Evolutionary conservation across 164 flowering plant species (phyloP).

Genomic region (Dillenia suffruticosa): DNA sequence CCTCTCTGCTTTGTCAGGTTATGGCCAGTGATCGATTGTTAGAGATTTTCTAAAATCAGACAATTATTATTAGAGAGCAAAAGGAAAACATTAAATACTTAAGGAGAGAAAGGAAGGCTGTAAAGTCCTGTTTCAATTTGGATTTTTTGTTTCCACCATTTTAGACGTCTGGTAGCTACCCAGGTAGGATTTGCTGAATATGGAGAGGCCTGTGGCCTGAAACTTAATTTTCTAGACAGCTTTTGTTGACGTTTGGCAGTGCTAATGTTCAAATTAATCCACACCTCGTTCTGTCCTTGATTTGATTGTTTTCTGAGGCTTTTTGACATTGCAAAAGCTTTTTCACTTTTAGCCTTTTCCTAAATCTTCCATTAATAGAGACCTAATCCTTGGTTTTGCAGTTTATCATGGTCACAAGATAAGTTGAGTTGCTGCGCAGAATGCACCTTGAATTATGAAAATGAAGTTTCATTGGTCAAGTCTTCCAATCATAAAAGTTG

Average conservation of each 20-base stretch:
- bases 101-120: background rate
- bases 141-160: too few relatives aligned
- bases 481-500: constrained; percentile 34
- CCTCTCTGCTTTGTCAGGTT: constrained; percentile 27
- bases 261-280: too few relatives aligned
- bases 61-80: constrained; percentile 7
- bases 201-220: too few relatives aligned
- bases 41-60: constrained; percentile 1
- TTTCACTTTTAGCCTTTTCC: constrained; percentile 4
- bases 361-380: constrained; percentile 7
- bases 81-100: background rate
- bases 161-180: too few relatives aligned
- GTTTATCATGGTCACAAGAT: constrained; percentile 15
- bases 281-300: too few relatives aligned
- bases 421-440: constrained; percentile 63
- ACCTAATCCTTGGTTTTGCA: too few relatives aligned
- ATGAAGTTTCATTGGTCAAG: constrained; percentile 47
- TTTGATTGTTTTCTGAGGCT: too few relatives aligned
- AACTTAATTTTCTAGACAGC: too few relatives aligned
- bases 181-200: too few relatives aligned
- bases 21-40: constrained; percentile 13
- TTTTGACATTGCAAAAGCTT: too few relatives aligned
- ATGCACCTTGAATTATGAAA: constrained; percentile 64
- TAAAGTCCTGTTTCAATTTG: too few relatives aligned
- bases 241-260: too few relatives aligned